Percentiles rank a stretch among this genome's conserved stretches.
Conservation (phyloP, 2,329 filamentous ascomycete genomes). For the Fusarium verticillioides region DNA sequence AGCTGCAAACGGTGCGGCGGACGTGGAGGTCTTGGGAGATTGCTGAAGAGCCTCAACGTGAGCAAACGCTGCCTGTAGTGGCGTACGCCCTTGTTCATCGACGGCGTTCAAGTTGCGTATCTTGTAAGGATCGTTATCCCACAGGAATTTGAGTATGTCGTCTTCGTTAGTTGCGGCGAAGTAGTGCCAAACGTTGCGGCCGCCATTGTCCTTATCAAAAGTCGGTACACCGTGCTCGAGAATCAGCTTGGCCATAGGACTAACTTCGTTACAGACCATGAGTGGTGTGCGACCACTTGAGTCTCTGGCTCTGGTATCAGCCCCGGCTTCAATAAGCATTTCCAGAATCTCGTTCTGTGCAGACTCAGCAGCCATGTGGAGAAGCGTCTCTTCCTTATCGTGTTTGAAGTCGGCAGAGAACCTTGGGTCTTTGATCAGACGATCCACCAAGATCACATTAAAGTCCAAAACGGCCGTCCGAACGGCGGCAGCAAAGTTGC, state of each 20-base stretch:
- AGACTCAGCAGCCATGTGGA: conserved; percentile 48
- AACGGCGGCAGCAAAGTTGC: conserved; percentile 36
- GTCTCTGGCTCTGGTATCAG: conserved; percentile 46
- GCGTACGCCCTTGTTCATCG: conserved; percentile 43
- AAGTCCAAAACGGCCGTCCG: conserved; percentile 43
- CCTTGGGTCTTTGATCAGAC: conserved; percentile 45
- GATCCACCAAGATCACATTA: conserved; percentile 39
- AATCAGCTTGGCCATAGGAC: conserved; percentile 44
- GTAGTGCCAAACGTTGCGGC: conserved; percentile 54
- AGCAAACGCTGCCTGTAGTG: conserved; percentile 48
- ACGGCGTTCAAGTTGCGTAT: conserved; percentile 42
- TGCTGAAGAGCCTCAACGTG: conserved; percentile 13
- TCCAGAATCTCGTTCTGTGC: conserved; percentile 43
- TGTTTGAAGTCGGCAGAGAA: conserved; percentile 46
- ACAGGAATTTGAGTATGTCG: conserved; percentile 46
- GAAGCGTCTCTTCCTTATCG: conserved; percentile 5
- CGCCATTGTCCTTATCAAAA: conserved; percentile 45
- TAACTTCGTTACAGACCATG: conserved; percentile 47
- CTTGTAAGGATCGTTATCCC: conserved; percentile 44
- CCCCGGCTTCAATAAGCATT: conserved; percentile 43
- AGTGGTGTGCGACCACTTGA: conserved; percentile 49
- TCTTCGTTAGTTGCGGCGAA: conserved; percentile 49
- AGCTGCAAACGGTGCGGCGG: conserved; percentile 12
- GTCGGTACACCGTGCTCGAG: conserved; percentile 43
- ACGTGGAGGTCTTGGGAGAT: neutral